Base-by-base conservation (phyloP, 2,329 filamentous ascomycete species). In the Hymenoscyphus albidus region DNA sequence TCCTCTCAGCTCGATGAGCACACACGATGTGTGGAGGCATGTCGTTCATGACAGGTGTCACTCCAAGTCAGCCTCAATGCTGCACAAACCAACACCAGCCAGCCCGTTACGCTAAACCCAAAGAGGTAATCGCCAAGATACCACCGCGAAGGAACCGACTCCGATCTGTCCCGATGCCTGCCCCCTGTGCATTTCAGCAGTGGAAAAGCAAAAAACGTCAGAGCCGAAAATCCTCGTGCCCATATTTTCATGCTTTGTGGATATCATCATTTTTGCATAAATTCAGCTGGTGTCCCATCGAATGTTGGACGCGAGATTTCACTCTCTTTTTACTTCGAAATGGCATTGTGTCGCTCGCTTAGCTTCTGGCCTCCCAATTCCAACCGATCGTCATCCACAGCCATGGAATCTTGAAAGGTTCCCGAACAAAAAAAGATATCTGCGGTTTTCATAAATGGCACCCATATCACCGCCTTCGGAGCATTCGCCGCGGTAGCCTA, bases 1-100 rank as follows among this genome's bases (percentile, higher is more conserved):
- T 38, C 32, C 7, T 32, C 54, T 57, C 54, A 56, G 14, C 27
- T 56, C 27, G 27, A 14, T 48, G n/a, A 7, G 9, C 39, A 48
- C n/a, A 1, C 22, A 32, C 5, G n/a, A 35, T 18, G 22, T 55
- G 35, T 61, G 42, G 48, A 61, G 59, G 39, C 54, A 57, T 57
- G 54, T 57, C 54, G 54, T 57, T 35, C 27, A 57, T 9, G 54
- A 14, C 54, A 57, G 27, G 13, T 57, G 27, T 38, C 54, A 57
- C 44, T 51, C 44, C 18, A 22, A n/a, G 44, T 51, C 44, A 51
- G 44, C 44, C 44, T 51, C 44, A 51, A 16, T n/a, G 2, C 7
- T 4, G n/a, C 44, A 22, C 44, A n/a, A 10, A 18, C 44, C 44
- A 51, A 51, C 44, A 27, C 27, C 27, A 27, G 27, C 35, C 35